Conservation (phyloP, 768 basidiomycete genomes). For the Mycena belliarum region DNA sequence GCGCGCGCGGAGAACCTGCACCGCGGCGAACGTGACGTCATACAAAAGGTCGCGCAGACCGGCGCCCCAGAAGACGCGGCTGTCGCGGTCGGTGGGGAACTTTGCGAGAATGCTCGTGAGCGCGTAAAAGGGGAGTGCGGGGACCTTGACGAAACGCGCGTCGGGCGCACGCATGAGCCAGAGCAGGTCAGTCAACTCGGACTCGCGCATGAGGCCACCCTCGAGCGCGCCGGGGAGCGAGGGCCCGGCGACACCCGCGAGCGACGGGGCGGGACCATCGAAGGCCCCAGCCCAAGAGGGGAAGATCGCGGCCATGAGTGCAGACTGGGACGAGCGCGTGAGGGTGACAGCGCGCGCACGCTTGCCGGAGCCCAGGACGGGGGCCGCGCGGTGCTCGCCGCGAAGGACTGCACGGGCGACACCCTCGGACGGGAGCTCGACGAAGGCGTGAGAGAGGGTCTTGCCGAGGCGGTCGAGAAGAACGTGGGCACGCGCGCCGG, state of each 20-base stretch:
- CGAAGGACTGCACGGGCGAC: slow-evolving; percentile 69
- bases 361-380: slow-evolving; percentile 75
- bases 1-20: slow-evolving; percentile 59
- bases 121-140: slow-evolving; percentile 79
- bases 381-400: slow-evolving; percentile 44
- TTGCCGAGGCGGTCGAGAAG: slow-evolving; percentile 82
- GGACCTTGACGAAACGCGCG: slow-evolving; percentile 85
- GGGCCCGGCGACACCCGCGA: slow-evolving; percentile 62
- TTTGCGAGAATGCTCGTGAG: slow-evolving; percentile 74
- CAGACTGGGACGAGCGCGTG: slow-evolving; percentile 77
- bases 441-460: slow-evolving; percentile 82
- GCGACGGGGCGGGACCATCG: slow-evolving; percentile 65
- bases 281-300: slow-evolving; percentile 80
- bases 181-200: slow-evolving; percentile 64
- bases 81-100: slow-evolving; percentile 76
- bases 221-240: slow-evolving; percentile 61
- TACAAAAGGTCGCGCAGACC: slow-evolving; percentile 65
- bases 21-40: slow-evolving; percentile 50
- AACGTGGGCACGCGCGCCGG: slow-evolving; percentile 70
- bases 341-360: slow-evolving; percentile 84
- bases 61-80: slow-evolving; percentile 72
- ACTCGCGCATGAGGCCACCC: slow-evolving; percentile 64
- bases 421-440: slow-evolving; percentile 64
- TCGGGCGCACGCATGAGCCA: slow-evolving; percentile 78
- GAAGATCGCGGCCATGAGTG: slow-evolving; percentile 84